Evolutionary conservation across 768 basidiomycete genomes (phyloP).

Genomic region (Termitomyces sp.): DNA sequence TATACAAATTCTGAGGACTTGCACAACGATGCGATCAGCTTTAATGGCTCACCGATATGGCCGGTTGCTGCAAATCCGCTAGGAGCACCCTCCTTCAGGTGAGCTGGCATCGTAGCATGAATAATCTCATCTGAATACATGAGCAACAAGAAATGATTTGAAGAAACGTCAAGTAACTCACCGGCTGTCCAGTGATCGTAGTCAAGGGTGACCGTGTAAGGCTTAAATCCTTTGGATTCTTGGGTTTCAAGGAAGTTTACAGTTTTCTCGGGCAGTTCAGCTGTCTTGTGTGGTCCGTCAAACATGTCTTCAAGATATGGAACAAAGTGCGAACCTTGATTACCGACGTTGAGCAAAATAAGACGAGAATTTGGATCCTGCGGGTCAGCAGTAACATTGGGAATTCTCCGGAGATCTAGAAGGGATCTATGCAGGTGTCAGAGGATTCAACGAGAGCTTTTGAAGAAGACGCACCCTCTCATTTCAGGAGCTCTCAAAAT

Average conservation of each 20-base stretch:
- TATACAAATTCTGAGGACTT: conserved; percentile 21
- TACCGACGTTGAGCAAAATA: conserved; percentile 58
- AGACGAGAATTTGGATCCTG: conserved; percentile 47
- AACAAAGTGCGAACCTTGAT: conserved; percentile 46
- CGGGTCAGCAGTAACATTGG: conserved; percentile 50
- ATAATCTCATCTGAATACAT: conserved; percentile 77
- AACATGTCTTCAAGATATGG: conserved; percentile 1
- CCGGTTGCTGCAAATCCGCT: conserved; percentile 85
- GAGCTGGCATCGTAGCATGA: conserved; percentile 73
- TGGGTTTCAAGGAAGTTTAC: conserved; percentile 52
- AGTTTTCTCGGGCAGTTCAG: conserved; percentile 56
- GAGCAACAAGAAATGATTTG: not conserved
- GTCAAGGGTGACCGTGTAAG: conserved; percentile 58
- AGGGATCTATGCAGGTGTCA: conserved; percentile 37
- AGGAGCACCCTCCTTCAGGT: conserved; percentile 74
- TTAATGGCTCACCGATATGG: conserved; percentile 72
- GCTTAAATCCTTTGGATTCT: conserved; percentile 40
- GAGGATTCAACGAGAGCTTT: not conserved
- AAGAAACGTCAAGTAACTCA: conserved; percentile 21
- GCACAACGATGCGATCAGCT: not conserved
- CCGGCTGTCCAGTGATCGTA: conserved; percentile 91
- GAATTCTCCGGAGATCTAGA: conserved; percentile 65
- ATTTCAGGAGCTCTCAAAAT: conserved; percentile 56
- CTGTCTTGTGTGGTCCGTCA: conserved; percentile 46
- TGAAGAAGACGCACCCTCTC: conserved; percentile 42